Percentiles rank a stretch among this genome's conserved stretches.
Conservation (phyloP, 169 alveolate species). For the Plasmodium knowlesi region DNA sequence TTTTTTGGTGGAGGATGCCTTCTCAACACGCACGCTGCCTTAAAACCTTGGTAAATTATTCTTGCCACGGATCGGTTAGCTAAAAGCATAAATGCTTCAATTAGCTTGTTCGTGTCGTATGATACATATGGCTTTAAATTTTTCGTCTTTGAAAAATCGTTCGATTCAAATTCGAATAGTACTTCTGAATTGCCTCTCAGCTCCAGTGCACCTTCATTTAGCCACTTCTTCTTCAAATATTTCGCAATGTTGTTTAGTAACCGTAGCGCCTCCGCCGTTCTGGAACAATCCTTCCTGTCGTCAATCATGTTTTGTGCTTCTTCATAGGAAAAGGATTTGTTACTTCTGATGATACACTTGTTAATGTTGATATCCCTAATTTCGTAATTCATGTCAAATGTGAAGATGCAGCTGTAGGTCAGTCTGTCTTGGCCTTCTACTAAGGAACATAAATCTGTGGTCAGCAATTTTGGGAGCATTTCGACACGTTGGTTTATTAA, state of each 20-base stretch:
- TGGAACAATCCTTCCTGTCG: slow-evolving; percentile 82
- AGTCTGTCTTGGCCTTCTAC: slow-evolving; percentile 92
- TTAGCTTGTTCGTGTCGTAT: slow-evolving; percentile 87
- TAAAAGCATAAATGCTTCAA: slow-evolving; percentile 99
- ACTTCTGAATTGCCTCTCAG: slow-evolving; percentile 59
- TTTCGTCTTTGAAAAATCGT: slow-evolving; percentile 82
- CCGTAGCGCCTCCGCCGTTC: slow-evolving; percentile 31
- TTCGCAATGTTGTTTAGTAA: slow-evolving; percentile 90
- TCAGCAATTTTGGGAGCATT: slow-evolving; percentile 98
- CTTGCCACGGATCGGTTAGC: slow-evolving; percentile 98
- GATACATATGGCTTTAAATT: slow-evolving; percentile 82
- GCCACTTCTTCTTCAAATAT: slow-evolving; percentile 90
- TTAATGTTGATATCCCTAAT: slow-evolving; percentile 86
- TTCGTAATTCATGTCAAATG: slow-evolving; percentile 89
- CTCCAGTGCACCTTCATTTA: slow-evolving; percentile 96
- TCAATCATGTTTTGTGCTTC: slow-evolving; percentile 93
- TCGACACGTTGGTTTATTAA: slow-evolving; percentile 98
- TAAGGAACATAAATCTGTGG: slow-evolving; percentile 96
- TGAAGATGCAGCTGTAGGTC: slow-evolving; percentile 96
- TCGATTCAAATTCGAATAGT: slow-evolving; percentile 89
- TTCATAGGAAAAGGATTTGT: slow-evolving; percentile 91
- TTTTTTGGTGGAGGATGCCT: slow-evolving; percentile 96
- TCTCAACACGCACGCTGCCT: slow-evolving; percentile 93
- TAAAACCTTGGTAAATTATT: slow-evolving; percentile 89
- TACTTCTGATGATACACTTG: slow-evolving; percentile 93